Evolutionary conservation across 1,139 yeast species (phyloP).

Genomic region (Pichia sorboxylosa): DNA sequence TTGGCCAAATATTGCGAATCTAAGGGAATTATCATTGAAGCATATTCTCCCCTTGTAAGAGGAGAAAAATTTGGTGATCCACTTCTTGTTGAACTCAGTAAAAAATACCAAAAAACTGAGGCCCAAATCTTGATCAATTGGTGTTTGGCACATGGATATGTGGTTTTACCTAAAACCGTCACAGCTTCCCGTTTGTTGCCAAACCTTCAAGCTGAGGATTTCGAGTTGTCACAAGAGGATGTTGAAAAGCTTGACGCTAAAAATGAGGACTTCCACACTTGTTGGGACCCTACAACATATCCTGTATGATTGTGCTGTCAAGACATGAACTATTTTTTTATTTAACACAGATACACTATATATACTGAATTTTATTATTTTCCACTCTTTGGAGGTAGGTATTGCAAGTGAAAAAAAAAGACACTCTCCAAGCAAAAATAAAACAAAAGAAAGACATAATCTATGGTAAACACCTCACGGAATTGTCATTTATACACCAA

Average conservation of each 20-base stretch:
- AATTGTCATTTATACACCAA: too few species aligned
- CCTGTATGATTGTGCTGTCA: too few species aligned
- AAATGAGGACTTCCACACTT: constrained; percentile 10
- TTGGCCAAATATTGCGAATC: constrained; percentile 41
- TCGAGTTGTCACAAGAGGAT: constrained; percentile 1
- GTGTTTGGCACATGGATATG: constrained; percentile 41
- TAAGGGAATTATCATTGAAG: constrained; percentile 45
- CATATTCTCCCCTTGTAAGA: constrained; percentile 68
- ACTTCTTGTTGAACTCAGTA: constrained; percentile 28
- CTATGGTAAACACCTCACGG: too few species aligned
- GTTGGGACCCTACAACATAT: constrained; percentile 18
- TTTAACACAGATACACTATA: too few species aligned
- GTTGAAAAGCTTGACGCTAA: background rate
- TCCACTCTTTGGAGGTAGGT: background rate
- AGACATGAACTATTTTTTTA: too few species aligned
- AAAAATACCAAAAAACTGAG: constrained; percentile 28
- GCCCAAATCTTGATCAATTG: constrained; percentile 36
- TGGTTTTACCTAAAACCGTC: constrained; percentile 53
- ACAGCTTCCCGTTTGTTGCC: constrained; percentile 1
- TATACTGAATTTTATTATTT: too few species aligned
- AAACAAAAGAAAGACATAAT: too few species aligned
- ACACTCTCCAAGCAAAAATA: too few species aligned
- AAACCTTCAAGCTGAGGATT: constrained; percentile 2
- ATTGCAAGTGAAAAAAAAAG: too few species aligned
- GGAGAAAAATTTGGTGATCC: constrained; percentile 48